These are phyloP conservation scores for Tulasnella sp. DNA, from an alignment of 768 basidiomycete genomes.

Conservation along the genomic window DNA sequence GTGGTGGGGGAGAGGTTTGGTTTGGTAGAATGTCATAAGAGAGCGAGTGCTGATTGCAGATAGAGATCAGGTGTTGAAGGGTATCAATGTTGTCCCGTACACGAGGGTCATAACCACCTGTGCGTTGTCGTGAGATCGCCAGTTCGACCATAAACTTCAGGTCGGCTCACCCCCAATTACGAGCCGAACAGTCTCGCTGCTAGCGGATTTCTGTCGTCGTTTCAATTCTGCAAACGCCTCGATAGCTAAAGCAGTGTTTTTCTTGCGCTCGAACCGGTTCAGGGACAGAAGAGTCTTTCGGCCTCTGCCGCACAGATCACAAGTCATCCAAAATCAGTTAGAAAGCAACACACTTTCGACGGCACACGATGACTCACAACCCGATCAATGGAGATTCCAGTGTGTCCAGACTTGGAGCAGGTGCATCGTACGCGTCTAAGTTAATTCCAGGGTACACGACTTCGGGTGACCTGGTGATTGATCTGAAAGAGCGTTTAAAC, in stretches of 20 bases:
- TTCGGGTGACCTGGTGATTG: constrained; percentile 57
- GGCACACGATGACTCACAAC: constrained; percentile 33
- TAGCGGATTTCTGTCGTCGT: constrained; percentile 41
- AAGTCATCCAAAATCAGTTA: constrained; percentile 19
- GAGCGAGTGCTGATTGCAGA: constrained; percentile 58
- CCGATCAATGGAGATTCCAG: constrained; percentile 52
- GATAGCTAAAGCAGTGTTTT: constrained; percentile 83
- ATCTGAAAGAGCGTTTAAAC: constrained; percentile 71
- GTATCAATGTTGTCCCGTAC: constrained; percentile 80
- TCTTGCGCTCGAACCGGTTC: constrained; percentile 96
- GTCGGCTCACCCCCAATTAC: constrained; percentile 69
- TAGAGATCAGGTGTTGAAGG: constrained; percentile 61
- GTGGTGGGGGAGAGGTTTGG: constrained; percentile 28
- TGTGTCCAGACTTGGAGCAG: constrained; percentile 48
- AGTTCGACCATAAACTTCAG: background rate
- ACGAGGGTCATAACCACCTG: constrained; percentile 90
- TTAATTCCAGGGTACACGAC: constrained; percentile 99
- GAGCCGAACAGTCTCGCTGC: constrained; percentile 56
- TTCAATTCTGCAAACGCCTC: constrained; percentile 69
- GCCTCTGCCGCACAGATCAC: constrained; percentile 45
- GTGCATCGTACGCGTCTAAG: constrained; percentile 64
- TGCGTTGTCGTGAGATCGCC: background rate
- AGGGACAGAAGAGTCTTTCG: constrained; percentile 81
- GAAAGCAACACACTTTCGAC: constrained; percentile 23
- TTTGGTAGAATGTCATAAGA: constrained; percentile 45